Evolutionary conservation across 2,329 filamentous ascomycete genomes (phyloP).

Genomic region (Venturia asperata): DNA sequence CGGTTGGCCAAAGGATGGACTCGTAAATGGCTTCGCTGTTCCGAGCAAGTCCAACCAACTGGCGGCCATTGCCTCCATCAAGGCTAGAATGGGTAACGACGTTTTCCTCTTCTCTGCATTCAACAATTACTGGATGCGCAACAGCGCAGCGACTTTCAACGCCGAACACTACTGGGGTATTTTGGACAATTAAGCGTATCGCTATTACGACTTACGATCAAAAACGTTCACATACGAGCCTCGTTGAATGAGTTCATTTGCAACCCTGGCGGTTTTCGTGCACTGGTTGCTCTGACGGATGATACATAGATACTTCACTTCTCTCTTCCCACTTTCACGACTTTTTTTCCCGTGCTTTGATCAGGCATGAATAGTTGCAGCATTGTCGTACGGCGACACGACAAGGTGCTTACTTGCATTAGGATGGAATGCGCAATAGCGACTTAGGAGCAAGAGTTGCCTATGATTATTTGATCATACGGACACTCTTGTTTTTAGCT

Average conservation of each 20-base stretch:
- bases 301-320: background rate
- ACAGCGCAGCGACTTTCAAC: constrained; percentile 54
- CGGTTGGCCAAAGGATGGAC: constrained; percentile 71
- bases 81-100: constrained; percentile 49
- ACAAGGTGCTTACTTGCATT: background rate
- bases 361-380: background rate
- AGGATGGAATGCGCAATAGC: background rate
- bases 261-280: constrained; percentile 3
- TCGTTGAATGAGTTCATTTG: background rate
- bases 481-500: background rate
- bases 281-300: constrained; percentile 1
- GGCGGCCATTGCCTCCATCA: constrained; percentile 59
- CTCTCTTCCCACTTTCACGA: background rate
- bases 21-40: constrained; percentile 59
- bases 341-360: background rate
- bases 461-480: background rate
- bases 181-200: constrained; percentile 12
- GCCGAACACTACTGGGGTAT: constrained; percentile 76
- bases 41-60: constrained; percentile 61
- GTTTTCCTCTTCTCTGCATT: constrained; percentile 72
- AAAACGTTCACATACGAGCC: background rate
- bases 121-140: constrained; percentile 72
- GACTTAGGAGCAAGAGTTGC: background rate
- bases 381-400: background rate
- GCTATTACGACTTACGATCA: background rate